phyloP scores from a whole-genome alignment of 352 stramenopile species.

The Phytophthora sp. region DNA sequence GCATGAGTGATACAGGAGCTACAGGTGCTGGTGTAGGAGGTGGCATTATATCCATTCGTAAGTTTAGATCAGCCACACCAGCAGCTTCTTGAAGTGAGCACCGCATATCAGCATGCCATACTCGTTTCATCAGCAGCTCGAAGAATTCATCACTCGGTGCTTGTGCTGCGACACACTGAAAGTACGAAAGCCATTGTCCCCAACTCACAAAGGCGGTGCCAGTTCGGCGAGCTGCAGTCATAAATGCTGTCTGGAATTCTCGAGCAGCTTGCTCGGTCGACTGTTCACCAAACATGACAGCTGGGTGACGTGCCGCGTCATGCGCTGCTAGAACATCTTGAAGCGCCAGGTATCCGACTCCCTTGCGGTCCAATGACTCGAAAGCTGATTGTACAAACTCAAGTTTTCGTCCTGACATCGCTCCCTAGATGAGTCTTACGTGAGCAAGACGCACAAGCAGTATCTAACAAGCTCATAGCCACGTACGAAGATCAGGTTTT shows the following conservation, averaged over 20 bases:
- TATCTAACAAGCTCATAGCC: neutral
- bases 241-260: constrained; percentile 65
- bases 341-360: constrained; percentile 62
- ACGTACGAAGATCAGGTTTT: constrained; percentile 69
- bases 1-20: constrained; percentile 50
- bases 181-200: constrained; percentile 78
- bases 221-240: constrained; percentile 35
- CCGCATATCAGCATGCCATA: constrained; percentile 59
- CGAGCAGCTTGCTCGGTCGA: constrained; percentile 54
- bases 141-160: constrained; percentile 80
- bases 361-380: constrained; percentile 64
- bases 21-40: constrained; percentile 5
- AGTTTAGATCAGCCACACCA: constrained; percentile 8
- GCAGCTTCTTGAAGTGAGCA: constrained; percentile 44
- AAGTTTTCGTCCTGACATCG: constrained; percentile 50
- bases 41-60: constrained; percentile 8
- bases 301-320: constrained; percentile 61
- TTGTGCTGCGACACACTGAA: constrained; percentile 74
- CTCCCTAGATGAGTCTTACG: constrained; percentile 15
- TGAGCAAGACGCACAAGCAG: neutral
- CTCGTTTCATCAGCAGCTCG: constrained; percentile 72
- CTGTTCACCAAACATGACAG: constrained; percentile 78
- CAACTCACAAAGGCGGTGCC: constrained; percentile 63
- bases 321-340: constrained; percentile 55
- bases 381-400: constrained; percentile 78